Base-by-base conservation (phyloP, 352 stramenopile species). In the Globisporangium spiculum region DNA sequence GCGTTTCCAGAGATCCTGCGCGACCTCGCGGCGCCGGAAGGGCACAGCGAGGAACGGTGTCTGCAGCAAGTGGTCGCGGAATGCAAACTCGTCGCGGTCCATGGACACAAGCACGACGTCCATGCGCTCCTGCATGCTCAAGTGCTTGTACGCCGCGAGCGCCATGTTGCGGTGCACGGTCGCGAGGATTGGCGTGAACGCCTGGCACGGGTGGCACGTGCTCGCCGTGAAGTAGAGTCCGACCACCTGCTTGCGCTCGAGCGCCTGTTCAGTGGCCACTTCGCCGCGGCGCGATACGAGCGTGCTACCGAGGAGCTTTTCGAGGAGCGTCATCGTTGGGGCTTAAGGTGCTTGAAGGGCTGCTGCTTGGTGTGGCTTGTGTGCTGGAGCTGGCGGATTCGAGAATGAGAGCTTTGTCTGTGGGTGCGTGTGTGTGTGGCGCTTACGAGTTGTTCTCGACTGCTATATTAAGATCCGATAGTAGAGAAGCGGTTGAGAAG, bases 181-280 rank as follows among this genome's bases (percentile, higher is more conserved):
- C 36, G 81, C 83, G 61, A 91, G 69, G 55, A 88, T 71, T 27
- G 81, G 83, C 56, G 83, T 89, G 72, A 91, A 91, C 32, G 72
- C 75, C 68, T 84, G 78, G 57, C 83, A 91, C 18, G 81, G 79
- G 34, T 72, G 72, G 65, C 81, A 90, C 16, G 72, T 81, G 69
- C 80, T 89, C 55, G 78, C 78, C 10, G 81, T 88, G 70, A 91
- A 91, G 75, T 88, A 91, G 34, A 91, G 65, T 0, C 81, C 81
- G 57, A 91, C 72, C 44, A 84, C 75, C 22, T 68, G 79, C 70
- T 90, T 90, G 64, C 73, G 55, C 38, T 76, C 80, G 53, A 90
- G 77, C 65, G 76, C 82, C 41, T 88, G 75, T 22, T 79, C 61
- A 16, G 82, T 84, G 34, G 73, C 55, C 38, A 77, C 77, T 67